Evolutionary conservation across 23 red algal species (phyloP).

Genomic region (Gracilaria gracilis): DNA sequence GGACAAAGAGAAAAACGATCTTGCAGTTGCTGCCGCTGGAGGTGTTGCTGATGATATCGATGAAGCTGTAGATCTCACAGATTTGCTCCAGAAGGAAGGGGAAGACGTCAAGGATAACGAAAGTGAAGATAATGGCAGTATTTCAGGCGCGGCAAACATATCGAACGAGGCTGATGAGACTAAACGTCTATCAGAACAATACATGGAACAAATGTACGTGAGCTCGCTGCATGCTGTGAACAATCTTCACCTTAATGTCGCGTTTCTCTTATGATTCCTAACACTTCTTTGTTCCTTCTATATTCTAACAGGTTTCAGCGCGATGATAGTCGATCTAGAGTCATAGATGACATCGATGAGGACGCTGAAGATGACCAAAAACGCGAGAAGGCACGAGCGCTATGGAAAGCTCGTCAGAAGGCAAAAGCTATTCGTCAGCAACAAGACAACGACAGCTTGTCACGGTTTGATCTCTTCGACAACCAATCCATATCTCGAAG

Average conservation of each 20-base stretch:
- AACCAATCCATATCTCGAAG: conserved; percentile 23
- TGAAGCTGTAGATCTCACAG: conserved; percentile 51
- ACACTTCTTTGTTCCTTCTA: neutral
- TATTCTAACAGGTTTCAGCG: conserved; percentile 54
- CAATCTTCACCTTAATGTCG: neutral
- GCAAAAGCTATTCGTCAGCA: conserved; percentile 26
- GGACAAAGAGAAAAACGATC: conserved; percentile 43
- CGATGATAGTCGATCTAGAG: conserved; percentile 57
- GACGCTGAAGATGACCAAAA: conserved; percentile 23
- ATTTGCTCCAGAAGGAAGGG: conserved; percentile 26
- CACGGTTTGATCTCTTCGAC: conserved; percentile 56
- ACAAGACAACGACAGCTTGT: conserved; percentile 64
- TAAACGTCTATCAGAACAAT: conserved; percentile 11
- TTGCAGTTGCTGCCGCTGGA: conserved; percentile 12
- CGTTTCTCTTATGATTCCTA: neutral
- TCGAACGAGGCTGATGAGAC: conserved; percentile 19
- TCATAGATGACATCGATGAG: conserved; percentile 23
- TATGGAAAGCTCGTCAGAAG: conserved; percentile 76
- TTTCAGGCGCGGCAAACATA: neutral
- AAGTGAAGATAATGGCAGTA: neutral
- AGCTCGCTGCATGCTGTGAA: neutral
- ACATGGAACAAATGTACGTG: conserved; percentile 62
- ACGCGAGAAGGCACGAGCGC: conserved; percentile 46
- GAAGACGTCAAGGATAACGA: neutral
- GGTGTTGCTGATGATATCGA: conserved; percentile 48